Percentiles rank a stretch among this genome's conserved stretches.
Conservation (phyloP, 352 stramenopile species). For the Phytophthora aleatoria region DNA sequence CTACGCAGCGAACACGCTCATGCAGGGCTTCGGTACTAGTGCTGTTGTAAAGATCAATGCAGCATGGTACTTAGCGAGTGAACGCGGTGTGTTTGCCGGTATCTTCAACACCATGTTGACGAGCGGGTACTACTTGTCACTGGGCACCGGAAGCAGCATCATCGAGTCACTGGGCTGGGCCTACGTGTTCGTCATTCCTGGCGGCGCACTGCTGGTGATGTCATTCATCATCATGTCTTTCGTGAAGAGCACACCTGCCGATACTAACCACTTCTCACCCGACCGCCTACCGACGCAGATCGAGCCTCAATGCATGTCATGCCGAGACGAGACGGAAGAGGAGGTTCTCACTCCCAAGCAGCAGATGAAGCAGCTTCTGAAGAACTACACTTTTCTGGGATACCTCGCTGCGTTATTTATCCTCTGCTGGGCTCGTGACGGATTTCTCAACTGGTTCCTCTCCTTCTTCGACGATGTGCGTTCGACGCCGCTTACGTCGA, state of each 20-base stretch:
- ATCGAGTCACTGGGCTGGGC: conserved; percentile 68
- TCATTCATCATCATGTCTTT: conserved; percentile 50
- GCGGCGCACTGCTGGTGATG: conserved; percentile 58
- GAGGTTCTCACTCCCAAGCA: conserved; percentile 18
- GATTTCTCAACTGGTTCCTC: conserved; percentile 81
- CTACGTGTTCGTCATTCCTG: conserved; percentile 76
- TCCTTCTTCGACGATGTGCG: conserved; percentile 79
- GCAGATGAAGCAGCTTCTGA: conserved; percentile 57
- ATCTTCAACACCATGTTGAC: conserved; percentile 85
- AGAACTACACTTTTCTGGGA: conserved; percentile 68
- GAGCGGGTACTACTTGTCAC: conserved; percentile 74
- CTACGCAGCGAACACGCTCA: conserved; percentile 69
- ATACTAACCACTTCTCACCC: conserved; percentile 41
- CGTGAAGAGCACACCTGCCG: conserved; percentile 62
- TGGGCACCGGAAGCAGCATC: conserved; percentile 66
- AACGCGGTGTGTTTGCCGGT: conserved; percentile 70
- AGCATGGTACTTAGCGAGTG: conserved; percentile 66
- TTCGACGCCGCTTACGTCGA: conserved; percentile 40
- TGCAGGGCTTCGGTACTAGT: conserved; percentile 81
- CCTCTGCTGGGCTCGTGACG: conserved; percentile 68
- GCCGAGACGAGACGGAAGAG: conserved; percentile 2
- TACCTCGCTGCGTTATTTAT: conserved; percentile 77
- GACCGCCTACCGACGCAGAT: conserved; percentile 35
- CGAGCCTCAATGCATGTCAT: conserved; percentile 15
- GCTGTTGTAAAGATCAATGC: conserved; percentile 88